A percentile compares a stretch with the other conserved stretches of the same genome.
Conservation (phyloP, 129 eudicot species). For the Lactuca sativa region DNA sequence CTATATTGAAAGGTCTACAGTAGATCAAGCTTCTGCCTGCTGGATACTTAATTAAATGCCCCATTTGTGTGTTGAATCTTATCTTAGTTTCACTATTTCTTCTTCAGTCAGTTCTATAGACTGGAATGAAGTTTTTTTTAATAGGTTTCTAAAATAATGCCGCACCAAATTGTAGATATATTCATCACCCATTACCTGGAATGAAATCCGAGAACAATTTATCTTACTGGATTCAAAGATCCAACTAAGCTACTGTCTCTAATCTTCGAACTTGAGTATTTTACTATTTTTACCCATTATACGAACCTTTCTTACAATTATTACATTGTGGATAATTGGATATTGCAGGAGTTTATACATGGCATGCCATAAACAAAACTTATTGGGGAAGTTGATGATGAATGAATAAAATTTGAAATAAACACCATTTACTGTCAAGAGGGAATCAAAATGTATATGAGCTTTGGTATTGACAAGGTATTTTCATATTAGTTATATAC, state of each 20-base stretch:
- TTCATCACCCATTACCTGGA: no score
- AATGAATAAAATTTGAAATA: constrained; percentile 78
- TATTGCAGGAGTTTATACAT: constrained; percentile 55
- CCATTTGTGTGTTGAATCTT: no score
- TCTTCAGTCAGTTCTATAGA: no score
- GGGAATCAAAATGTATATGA: constrained; percentile 91
- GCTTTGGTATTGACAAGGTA: constrained; percentile 81
- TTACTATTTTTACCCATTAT: no score
- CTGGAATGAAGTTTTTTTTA: no score
- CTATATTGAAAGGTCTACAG: no score
- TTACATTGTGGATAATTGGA: not conserved
- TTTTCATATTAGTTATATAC: not conserved
- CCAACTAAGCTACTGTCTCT: constrained; percentile 66
- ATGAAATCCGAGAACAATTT: constrained; percentile 44
- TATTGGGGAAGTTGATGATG: constrained; percentile 83
- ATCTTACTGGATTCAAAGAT: constrained; percentile 77
- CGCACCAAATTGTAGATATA: constrained; percentile 46
- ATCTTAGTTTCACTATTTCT: no score
- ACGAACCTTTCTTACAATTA: no score
- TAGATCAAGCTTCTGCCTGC: no score
- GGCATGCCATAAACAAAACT: constrained; percentile 72
- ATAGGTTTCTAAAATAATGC: constrained; percentile 4
- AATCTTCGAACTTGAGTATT: constrained; percentile 72
- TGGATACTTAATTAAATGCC: no score
- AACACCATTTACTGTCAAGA: constrained; percentile 72